Evolutionary conservation across 2,329 filamentous ascomycete species (phyloP), one percentile per base, ranked within the genome.

Genomic region (Cyphellophora attinorum): DNA sequence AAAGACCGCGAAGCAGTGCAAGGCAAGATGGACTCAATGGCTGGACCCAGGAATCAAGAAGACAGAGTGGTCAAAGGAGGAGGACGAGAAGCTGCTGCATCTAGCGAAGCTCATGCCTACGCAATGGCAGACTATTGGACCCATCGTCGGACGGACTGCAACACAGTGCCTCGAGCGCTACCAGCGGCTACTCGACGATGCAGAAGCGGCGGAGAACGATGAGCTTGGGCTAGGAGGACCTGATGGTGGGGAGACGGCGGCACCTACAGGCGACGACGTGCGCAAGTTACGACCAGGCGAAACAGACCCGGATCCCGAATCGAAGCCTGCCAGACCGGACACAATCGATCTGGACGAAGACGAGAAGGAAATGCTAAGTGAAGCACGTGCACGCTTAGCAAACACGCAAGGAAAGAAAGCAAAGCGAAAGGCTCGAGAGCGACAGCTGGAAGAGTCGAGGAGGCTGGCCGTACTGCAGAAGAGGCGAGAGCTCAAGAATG

Each of bases 321-420:
- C 83, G 49, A 95, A 95, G 59, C 91, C 91, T 36, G 91, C 91
- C 21, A 74, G 88, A 40, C 91, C 91, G 25, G 91, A 98, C 59
- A 95, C 91, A 5, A 91, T 98, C 56, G 91, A 98, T 60, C 77
- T 98, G 51, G 91, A 98, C 56, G 91, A 98, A 58, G 91, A 98
- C 55, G 91, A 98, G 61, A 96, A 98, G 67, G 91, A 98, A 62
- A 98, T 98, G 91, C 63, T 98, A 53, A 95, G 88, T 56, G 91
- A 98, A 64, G 91, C 91, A 48, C 84, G 91, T 55, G 91, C 91
- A 37, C 85, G 91, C 64, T 67, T 98, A 45, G 91, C 91, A 44
- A 98, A 98, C 53, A 96, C 91, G 8, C 91, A 96, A 61, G 91
- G 91, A 56, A 98, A 98, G 65, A 98, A 98, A 66, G 91, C 91